Evolutionary conservation across 352 stramenopile species (phyloP).

Genomic region (Pythium guiyangense): DNA sequence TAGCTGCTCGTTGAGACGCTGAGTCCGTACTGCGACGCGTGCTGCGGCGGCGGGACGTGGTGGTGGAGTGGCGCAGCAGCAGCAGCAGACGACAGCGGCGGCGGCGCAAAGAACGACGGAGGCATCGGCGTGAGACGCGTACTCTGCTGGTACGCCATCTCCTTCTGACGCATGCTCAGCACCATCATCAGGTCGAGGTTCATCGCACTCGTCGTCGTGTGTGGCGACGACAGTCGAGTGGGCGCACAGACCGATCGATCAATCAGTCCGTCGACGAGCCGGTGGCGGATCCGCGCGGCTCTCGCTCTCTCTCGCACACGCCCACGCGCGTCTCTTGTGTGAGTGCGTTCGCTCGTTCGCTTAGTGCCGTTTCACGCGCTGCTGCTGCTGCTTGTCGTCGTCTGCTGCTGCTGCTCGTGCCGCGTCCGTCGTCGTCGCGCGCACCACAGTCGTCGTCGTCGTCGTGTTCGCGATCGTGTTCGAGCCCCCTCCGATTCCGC

Average conservation of each 20-base stretch:
- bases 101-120: slow-evolving; percentile 14
- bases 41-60: not conserved
- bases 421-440: no score
- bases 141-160: slow-evolving; percentile 76
- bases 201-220: slow-evolving; percentile 13
- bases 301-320: not conserved
- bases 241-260: no score
- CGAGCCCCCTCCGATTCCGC: slow-evolving; percentile 1
- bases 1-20: slow-evolving; percentile 10
- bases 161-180: slow-evolving; percentile 77
- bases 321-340: not conserved
- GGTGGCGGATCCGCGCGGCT: no score
- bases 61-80: not conserved
- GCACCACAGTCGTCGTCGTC: not conserved
- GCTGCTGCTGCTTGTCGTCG: no score
- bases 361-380: not conserved
- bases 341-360: not conserved
- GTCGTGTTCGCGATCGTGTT: not conserved
- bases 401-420: no score
- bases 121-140: slow-evolving; percentile 22
- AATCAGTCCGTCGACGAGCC: no score
- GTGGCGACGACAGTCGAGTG: no score
- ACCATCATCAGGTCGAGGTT: slow-evolving; percentile 65
- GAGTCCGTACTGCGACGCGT: slow-evolving; percentile 3
- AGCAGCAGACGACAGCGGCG: not conserved